These are phyloP conservation scores for Agrocybe praecox DNA, from an alignment of 768 basidiomycete genomes.

Conservation along the genomic window DNA sequence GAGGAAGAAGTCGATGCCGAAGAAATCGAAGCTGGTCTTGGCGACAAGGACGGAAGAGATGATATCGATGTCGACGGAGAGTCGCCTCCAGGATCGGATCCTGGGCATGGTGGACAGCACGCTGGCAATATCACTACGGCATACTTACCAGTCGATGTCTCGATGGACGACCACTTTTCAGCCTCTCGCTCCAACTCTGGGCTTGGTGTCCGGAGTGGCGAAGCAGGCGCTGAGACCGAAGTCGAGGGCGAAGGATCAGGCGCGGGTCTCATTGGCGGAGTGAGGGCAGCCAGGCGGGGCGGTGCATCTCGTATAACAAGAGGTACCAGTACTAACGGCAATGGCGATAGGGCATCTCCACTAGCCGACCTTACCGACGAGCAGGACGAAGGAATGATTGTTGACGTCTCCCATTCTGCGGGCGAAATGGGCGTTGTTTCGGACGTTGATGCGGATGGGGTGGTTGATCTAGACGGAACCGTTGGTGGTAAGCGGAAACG, in stretches of 20 bases:
- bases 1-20: slow-evolving; percentile 28
- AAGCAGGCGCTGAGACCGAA: slow-evolving; percentile 39
- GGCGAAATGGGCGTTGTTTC: slow-evolving; percentile 14
- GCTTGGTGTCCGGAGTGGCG: slow-evolving; percentile 18
- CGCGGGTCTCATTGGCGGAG: slow-evolving; percentile 13
- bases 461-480: slow-evolving; percentile 29
- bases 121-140: background rate
- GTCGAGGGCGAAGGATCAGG: slow-evolving; percentile 36
- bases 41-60: slow-evolving; percentile 8
- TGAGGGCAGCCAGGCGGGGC: slow-evolving; percentile 14
- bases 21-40: slow-evolving; percentile 18
- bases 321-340: slow-evolving; percentile 10
- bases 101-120: slow-evolving; percentile 7
- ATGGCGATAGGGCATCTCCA: slow-evolving; percentile 15
- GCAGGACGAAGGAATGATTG: slow-evolving; percentile 21
- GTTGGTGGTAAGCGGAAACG: slow-evolving; percentile 39
- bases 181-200: slow-evolving; percentile 22
- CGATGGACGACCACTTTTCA: slow-evolving; percentile 15
- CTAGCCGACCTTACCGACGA: slow-evolving; percentile 17
- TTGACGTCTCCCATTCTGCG: slow-evolving; percentile 10
- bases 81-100: slow-evolving; percentile 17
- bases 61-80: slow-evolving; percentile 20
- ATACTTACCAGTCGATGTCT: slow-evolving; percentile 1
- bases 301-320: background rate
- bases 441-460: slow-evolving; percentile 13